Conservation (phyloP, 2,329 filamentous ascomycete species). For the Tympanopsis confertula region DNA sequence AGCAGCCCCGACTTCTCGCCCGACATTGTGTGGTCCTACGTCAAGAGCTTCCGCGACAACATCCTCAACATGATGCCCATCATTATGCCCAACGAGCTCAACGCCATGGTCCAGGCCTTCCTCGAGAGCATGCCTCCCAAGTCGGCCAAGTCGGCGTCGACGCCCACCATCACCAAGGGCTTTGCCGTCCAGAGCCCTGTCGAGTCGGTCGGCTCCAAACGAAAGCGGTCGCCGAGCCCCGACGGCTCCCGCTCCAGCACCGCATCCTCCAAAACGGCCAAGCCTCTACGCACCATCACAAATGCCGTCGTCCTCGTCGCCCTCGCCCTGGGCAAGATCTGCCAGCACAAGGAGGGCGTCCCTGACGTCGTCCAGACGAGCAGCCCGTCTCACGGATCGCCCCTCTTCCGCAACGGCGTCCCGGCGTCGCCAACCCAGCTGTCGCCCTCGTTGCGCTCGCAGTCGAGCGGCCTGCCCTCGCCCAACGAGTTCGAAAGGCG, state of each 20-base stretch:
- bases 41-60: conserved; percentile 44
- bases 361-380: conserved; percentile 45
- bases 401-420: conserved; percentile 33
- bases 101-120: conserved; percentile 39
- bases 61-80: conserved; percentile 58
- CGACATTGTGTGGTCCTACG: conserved; percentile 36
- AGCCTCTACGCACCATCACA: conserved; percentile 55
- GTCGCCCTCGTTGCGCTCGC: conserved; percentile 34
- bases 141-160: conserved; percentile 2
- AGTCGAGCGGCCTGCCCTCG: conserved; percentile 37
- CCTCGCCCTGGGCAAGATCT: conserved; percentile 78
- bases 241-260: conserved; percentile 16
- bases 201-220: conserved; percentile 25
- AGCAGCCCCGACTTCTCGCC: conserved; percentile 43
- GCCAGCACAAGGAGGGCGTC: conserved; percentile 37
- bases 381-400: conserved; percentile 23
- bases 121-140: conserved; percentile 30
- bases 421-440: conserved; percentile 42
- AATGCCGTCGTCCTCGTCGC: conserved; percentile 76
- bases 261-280: conserved; percentile 28
- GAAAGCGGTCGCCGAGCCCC: conserved; percentile 39
- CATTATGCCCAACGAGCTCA: conserved; percentile 38
- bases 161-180: conserved; percentile 15
- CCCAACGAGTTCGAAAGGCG: conserved; percentile 36
- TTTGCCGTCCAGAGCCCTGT: conserved; percentile 3